These are phyloP conservation scores for Sarocladium brachiariae DNA, from an alignment of 2,329 filamentous ascomycete genomes.

Conservation along the genomic window DNA sequence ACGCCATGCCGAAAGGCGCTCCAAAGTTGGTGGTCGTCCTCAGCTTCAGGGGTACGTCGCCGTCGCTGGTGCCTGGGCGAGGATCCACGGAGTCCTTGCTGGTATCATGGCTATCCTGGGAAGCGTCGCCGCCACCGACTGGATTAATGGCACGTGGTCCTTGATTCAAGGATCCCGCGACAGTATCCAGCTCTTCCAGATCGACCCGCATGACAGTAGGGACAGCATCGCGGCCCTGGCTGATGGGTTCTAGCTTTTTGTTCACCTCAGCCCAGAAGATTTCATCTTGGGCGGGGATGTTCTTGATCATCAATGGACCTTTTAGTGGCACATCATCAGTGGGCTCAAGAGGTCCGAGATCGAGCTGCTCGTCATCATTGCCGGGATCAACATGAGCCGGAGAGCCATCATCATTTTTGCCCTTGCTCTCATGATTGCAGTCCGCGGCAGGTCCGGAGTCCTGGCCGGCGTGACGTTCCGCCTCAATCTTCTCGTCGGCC, in stretches of 20 bases:
- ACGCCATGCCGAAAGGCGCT: constrained; percentile 34
- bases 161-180: constrained; percentile 13
- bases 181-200: constrained; percentile 20
- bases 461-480: too few relatives aligned
- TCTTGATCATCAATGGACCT: constrained; percentile 47
- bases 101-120: constrained; percentile 16
- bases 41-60: constrained; percentile 40
- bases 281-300: constrained; percentile 50
- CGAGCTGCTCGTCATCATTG: constrained; percentile 9
- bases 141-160: constrained; percentile 11
- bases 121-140: constrained; percentile 17
- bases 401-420: constrained; percentile 8
- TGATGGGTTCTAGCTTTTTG: constrained; percentile 44
- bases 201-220: constrained; percentile 35
- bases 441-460: too few relatives aligned
- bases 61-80: constrained; percentile 22
- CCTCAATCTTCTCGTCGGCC: constrained; percentile 11
- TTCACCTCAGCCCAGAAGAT: constrained; percentile 44
- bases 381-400: background rate
- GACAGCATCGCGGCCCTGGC: constrained; percentile 37
- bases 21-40: constrained; percentile 41
- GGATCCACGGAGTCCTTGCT: constrained; percentile 17
- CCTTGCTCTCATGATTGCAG: background rate
- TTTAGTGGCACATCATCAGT: constrained; percentile 39
- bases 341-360: constrained; percentile 26